Conservation (phyloP, 2,329 filamentous ascomycete genomes). For the Ophiostoma quercus region DNA sequence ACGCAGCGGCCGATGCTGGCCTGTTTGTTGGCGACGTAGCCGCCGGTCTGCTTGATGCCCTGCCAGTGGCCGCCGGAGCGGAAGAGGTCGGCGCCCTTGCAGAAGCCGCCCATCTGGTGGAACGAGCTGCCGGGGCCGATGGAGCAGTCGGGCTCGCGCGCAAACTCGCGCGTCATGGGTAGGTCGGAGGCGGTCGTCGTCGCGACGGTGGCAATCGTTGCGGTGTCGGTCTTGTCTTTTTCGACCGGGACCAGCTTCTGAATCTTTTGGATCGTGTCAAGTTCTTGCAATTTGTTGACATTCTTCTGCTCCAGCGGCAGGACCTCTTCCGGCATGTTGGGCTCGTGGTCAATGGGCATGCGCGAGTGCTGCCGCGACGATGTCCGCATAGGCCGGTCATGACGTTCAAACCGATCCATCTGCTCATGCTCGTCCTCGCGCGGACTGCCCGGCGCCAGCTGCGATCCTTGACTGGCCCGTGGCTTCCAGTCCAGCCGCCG, state of each 20-base stretch:
- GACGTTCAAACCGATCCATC: neutral
- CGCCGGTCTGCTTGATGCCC: conserved; percentile 35
- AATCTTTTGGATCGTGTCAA: neutral
- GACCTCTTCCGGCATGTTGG: conserved; percentile 10
- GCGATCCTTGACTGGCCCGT: neutral
- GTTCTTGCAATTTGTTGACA: neutral
- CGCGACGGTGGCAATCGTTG: neutral
- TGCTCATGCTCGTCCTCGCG: neutral
- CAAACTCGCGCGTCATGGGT: conserved; percentile 24
- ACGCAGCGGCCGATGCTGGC: conserved; percentile 30
- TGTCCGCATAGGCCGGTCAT: neutral
- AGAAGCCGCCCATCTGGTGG: conserved; percentile 37
- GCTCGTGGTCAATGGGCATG: neutral
- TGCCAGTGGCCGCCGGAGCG: conserved; percentile 35
- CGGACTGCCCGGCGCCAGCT: neutral
- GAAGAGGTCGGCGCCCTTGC: conserved; percentile 38
- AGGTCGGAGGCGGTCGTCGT: conserved; percentile 20
- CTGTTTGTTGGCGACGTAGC: conserved; percentile 30
- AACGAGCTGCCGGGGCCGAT: conserved; percentile 38
- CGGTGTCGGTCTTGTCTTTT: conserved; percentile 10
- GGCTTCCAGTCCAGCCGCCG: conserved; percentile 18
- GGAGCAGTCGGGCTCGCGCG: conserved; percentile 30
- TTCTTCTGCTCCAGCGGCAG: neutral
- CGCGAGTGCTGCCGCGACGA: conserved; percentile 1
- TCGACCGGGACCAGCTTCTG: neutral